These are phyloP conservation scores for Fistulifera solaris DNA, from an alignment of 108 stramenopile genomes.

Conservation along the genomic window DNA sequence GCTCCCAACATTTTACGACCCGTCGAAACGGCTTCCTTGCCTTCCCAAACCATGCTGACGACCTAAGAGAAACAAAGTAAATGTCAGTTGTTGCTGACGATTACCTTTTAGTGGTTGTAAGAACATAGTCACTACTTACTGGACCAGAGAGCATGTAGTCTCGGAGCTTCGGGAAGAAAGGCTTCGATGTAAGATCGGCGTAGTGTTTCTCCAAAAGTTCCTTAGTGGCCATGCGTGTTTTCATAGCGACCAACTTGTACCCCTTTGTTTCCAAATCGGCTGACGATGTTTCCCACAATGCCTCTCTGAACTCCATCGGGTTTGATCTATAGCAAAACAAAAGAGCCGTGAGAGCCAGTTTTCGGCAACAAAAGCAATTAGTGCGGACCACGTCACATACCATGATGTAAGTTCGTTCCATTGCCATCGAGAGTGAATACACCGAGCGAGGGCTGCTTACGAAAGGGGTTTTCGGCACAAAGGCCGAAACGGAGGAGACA, in stretches of 20 bases:
- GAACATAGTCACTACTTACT: constrained; percentile 5
- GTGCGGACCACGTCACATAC: constrained; percentile 1
- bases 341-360: background rate
- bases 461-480: constrained; percentile 14
- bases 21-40: constrained; percentile 56
- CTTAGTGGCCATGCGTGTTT: constrained; percentile 72
- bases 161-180: constrained; percentile 88
- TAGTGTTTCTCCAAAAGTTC: constrained; percentile 89
- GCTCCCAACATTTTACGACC: constrained; percentile 94
- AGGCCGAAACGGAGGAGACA: constrained; percentile 25
- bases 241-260: constrained; percentile 90
- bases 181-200: constrained; percentile 81
- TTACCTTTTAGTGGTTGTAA: background rate
- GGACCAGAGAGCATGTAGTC: constrained; percentile 76
- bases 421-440: background rate
- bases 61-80: constrained; percentile 1
- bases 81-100: constrained; percentile 25
- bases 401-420: constrained; percentile 4
- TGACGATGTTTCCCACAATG: constrained; percentile 94
- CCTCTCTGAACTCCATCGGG: constrained; percentile 99
- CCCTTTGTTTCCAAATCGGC: constrained; percentile 94
- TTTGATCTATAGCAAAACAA: constrained; percentile 61
- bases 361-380: background rate
- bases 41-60: constrained; percentile 93
- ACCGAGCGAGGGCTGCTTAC: background rate